These are phyloP conservation scores for Fraxinus sp. DNA, from an alignment of 305 asterid genomes.

Conservation along the genomic window DNA sequence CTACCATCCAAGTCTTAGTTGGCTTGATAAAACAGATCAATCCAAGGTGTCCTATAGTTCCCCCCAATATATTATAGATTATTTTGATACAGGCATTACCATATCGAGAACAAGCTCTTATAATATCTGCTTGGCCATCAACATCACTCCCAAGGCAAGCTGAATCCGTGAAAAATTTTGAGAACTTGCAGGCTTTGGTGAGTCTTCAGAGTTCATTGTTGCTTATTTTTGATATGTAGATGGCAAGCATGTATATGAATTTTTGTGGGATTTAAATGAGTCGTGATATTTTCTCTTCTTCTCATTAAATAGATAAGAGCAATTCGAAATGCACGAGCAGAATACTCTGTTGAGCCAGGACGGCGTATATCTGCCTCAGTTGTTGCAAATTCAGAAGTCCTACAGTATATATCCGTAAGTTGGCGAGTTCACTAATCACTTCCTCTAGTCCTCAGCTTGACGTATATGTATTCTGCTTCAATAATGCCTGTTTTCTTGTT, in stretches of 20 bases:
- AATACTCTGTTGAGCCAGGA: constrained; percentile 96
- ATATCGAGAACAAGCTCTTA: constrained; percentile 72
- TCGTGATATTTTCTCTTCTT: neutral
- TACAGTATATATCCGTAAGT: constrained; percentile 80
- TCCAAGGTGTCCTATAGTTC: neutral
- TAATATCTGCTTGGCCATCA: constrained; percentile 81
- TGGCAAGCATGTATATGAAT: neutral
- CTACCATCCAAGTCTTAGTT: neutral
- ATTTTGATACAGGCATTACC: constrained; percentile 68
- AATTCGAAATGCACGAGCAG: constrained; percentile 92
- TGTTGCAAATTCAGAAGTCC: constrained; percentile 83
- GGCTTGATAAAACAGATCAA: neutral
- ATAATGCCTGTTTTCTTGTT: neutral
- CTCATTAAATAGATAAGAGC: constrained; percentile 64
- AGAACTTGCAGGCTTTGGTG: constrained; percentile 90
- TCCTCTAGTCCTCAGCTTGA: neutral
- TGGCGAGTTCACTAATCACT: constrained; percentile 13
- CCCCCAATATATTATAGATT: neutral
- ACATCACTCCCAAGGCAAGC: constrained; percentile 72
- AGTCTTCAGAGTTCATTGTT: constrained; percentile 19
- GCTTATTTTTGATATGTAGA: neutral
- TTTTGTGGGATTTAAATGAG: neutral
- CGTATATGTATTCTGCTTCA: neutral
- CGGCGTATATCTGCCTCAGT: constrained; percentile 77
- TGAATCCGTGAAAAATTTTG: constrained; percentile 74